Conservation (phyloP, 2,329 filamentous ascomycete genomes). For the Penicillium sp. region DNA sequence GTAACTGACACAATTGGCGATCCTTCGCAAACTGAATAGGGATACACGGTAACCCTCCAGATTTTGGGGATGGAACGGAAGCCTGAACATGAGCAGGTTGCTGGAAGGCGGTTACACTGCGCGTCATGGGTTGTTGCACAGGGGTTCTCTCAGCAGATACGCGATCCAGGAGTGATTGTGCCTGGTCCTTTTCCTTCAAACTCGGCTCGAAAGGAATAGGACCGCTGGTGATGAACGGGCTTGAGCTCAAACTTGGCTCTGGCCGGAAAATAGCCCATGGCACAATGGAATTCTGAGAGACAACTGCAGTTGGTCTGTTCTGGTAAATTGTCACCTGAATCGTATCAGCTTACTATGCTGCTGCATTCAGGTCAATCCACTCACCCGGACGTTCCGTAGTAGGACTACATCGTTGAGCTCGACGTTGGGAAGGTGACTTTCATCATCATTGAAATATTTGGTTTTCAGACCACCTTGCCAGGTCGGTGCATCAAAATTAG, state of each 20-base stretch:
- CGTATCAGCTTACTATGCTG: not conserved
- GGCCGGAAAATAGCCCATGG: conserved; percentile 32
- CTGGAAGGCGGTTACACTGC: not conserved
- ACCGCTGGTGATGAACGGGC: conserved; percentile 21
- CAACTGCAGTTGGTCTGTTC: conserved; percentile 21
- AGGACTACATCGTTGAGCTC: conserved; percentile 56
- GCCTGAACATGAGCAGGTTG: conserved; percentile 9
- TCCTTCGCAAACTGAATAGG: conserved; percentile 56
- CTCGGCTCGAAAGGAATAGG: conserved; percentile 23
- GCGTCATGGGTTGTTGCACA: not conserved
- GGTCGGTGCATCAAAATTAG: conserved; percentile 38
- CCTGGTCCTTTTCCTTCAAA: conserved; percentile 25
- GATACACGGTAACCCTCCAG: conserved; percentile 37
- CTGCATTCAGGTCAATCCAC: conserved; percentile 6
- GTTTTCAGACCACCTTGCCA: conserved; percentile 41
- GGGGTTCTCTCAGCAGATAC: not conserved
- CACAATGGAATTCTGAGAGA: conserved; percentile 21
- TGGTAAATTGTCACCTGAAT: conserved; percentile 19
- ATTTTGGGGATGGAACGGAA: conserved; percentile 4
- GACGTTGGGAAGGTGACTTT: conserved; percentile 39
- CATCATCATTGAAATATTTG: conserved; percentile 52
- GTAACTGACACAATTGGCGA: conserved; percentile 56
- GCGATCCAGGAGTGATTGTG: conserved; percentile 23
- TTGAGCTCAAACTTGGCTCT: conserved; percentile 16
- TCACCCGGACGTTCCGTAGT: conserved; percentile 50